A percentile compares a stretch with the other conserved stretches of the same genome.
These are phyloP conservation scores for Nannochloris sp. DNA, from an alignment of 139 green algal species.

Conservation along the genomic window DNA sequence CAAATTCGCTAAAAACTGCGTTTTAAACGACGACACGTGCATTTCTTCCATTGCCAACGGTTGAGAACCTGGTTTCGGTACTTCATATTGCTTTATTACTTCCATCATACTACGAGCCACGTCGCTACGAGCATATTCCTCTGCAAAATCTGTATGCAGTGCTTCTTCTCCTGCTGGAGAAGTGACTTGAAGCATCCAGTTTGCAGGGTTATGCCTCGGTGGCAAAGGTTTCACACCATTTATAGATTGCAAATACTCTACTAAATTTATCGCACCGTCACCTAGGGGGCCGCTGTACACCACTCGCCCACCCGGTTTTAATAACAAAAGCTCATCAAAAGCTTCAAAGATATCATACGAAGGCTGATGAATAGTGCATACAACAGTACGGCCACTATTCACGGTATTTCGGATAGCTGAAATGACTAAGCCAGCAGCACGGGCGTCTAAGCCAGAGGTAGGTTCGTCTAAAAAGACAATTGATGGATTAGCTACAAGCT, in stretches of 20 bases:
- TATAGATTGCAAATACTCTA: slow-evolving; percentile 40
- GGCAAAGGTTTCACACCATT: slow-evolving; percentile 6
- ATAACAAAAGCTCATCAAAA: slow-evolving; percentile 51
- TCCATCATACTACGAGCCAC: slow-evolving; percentile 6
- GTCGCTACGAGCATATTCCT: slow-evolving; percentile 17
- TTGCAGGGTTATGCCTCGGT: slow-evolving; percentile 11
- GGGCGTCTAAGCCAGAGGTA: slow-evolving; percentile 30
- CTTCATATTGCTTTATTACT: background rate
- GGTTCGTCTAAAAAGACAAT: slow-evolving; percentile 39
- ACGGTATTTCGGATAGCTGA: slow-evolving; percentile 22
- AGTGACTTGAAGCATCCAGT: slow-evolving; percentile 40
- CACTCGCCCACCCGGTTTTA: slow-evolving; percentile 38
- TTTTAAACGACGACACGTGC: background rate
- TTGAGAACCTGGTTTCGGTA: background rate
- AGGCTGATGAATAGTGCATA: slow-evolving; percentile 58
- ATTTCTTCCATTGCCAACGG: background rate
- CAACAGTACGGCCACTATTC: slow-evolving; percentile 12
- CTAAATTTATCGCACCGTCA: slow-evolving; percentile 15
- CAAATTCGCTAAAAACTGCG: slow-evolving; percentile 30
- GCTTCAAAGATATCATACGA: slow-evolving; percentile 39
- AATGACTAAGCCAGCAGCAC: slow-evolving; percentile 40
- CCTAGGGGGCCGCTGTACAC: slow-evolving; percentile 43
- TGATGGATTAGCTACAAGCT: slow-evolving; percentile 66
- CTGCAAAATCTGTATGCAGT: slow-evolving; percentile 25
- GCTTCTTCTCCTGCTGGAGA: background rate